Conservation (phyloP, 768 basidiomycete species). For the Boletus sp. region DNA sequence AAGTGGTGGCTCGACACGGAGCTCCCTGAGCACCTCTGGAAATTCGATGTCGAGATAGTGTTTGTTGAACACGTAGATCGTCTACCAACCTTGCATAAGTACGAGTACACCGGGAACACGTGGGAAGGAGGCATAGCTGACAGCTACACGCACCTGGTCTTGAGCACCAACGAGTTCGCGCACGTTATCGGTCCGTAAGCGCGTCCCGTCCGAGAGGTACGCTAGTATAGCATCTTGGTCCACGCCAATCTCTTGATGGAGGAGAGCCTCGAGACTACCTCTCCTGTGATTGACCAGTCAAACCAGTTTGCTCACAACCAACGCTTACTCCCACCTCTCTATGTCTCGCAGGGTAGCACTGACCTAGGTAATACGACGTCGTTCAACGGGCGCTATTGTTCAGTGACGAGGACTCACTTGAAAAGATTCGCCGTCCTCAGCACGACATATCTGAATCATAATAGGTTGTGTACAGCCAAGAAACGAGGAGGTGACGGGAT, state of each 20-base stretch:
- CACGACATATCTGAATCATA: slow-evolving; percentile 65
- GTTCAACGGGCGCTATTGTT: background rate
- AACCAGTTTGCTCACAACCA: background rate
- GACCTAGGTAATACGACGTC: slow-evolving; percentile 28
- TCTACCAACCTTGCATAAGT: slow-evolving; percentile 35
- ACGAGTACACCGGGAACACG: background rate
- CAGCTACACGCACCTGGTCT: slow-evolving; percentile 57
- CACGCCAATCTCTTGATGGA: slow-evolving; percentile 69
- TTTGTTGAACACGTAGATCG: slow-evolving; percentile 84
- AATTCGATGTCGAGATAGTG: slow-evolving; percentile 68
- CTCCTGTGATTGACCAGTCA: slow-evolving; percentile 37
- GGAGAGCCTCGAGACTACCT: slow-evolving; percentile 66
- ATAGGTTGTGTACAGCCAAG: slow-evolving; percentile 9
- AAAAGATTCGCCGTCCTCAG: slow-evolving; percentile 60
- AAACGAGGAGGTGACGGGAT: slow-evolving; percentile 1
- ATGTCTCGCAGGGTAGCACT: slow-evolving; percentile 72
- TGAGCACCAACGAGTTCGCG: slow-evolving; percentile 71
- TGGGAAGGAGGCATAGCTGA: background rate
- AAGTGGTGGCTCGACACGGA: slow-evolving; percentile 57
- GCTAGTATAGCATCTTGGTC: slow-evolving; percentile 68
- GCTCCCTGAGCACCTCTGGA: slow-evolving; percentile 59
- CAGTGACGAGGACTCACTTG: slow-evolving; percentile 39
- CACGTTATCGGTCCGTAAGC: slow-evolving; percentile 66
- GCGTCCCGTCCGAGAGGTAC: slow-evolving; percentile 76
- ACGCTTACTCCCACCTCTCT: slow-evolving; percentile 50